Base-by-base conservation (phyloP, 176 grass and related monocot species). In the Chrysopogon serrulatus region DNA sequence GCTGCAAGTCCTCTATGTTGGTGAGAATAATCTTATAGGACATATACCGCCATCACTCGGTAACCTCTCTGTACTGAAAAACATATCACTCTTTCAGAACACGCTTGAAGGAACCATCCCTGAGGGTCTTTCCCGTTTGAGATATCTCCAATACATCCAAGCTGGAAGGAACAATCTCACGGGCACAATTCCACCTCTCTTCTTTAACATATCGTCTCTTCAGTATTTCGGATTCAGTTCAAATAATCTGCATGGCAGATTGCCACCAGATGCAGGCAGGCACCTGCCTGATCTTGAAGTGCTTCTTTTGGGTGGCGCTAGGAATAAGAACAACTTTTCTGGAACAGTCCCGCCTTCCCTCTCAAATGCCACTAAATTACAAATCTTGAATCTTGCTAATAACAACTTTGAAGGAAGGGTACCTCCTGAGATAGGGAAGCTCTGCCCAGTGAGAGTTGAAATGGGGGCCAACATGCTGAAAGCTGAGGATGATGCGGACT, bases 181-280 rank as follows among this genome's bases (percentile, higher is more conserved):
- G 0, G 82, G 82, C 6, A 68, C 23, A 26, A 71, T 89, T 45
- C 77, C 77, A 14, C 76, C 77, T 1, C 36, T 35, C 1, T 76
- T 89, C 67, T 84, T 84, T 37, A 89, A 89, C 63, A 79, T 76
- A 34, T 84, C 77, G 0, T 68, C 76, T 16, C 70, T 89, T 36
- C 21, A 17, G 3, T 33, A 10, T 32, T n/a, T 89, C 12, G 40
- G 72, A 1, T 21, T 85, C 1, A 9, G 35, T 2, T 76, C 76
- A 4, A 89, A 89, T 51, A 85, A 31, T 10, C 16, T 89, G 51
- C 65, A 81, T 19, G 69, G 82, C 27, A 48, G 48, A 5, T 1
- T 81, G 53, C 82, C 87, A 2, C 21, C 18, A 0, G 57, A 84
- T 41, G 76, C 23, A 4, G 85, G 75, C 1, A 18, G 26, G 21